Conservation (phyloP, 169 alveolate species). For the Perkinsus olseni region DNA sequence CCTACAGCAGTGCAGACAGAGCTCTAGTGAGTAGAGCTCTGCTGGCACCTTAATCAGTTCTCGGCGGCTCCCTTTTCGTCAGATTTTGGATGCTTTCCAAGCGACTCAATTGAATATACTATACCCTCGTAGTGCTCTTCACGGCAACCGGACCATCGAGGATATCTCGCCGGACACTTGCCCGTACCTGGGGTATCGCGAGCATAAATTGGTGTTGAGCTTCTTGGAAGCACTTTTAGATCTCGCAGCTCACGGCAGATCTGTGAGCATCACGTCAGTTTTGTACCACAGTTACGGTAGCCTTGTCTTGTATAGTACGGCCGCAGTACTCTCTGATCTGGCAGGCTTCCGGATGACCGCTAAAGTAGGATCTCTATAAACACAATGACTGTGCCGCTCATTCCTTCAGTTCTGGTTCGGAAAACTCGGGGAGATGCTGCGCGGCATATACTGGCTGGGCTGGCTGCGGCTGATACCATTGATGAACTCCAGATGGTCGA, state of each 20-base stretch:
- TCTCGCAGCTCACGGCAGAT: no score
- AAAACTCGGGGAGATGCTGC: not conserved
- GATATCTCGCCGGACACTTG: not conserved
- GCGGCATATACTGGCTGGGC: not conserved
- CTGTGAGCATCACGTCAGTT: no score
- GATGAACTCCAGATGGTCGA: not conserved
- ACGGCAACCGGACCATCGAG: not conserved
- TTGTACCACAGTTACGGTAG: not conserved
- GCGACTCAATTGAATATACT: not conserved
- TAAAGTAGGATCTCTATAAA: not conserved
- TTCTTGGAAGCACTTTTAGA: no score
- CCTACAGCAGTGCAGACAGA: not conserved
- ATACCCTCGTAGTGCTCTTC: not conserved
- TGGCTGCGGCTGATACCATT: not conserved
- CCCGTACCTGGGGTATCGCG: no score
- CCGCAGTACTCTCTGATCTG: not conserved
- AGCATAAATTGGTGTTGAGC: no score
- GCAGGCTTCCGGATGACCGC: not conserved
- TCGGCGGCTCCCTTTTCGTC: not conserved
- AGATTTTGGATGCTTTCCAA: not conserved
- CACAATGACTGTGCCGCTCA: not conserved
- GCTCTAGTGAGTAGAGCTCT: not conserved
- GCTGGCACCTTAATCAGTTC: not conserved
- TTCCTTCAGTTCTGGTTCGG: not conserved
- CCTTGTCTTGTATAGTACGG: not conserved